A percentile compares a stretch with the other conserved stretches of the same genome.
Conservation (phyloP, 2,329 filamentous ascomycete genomes). For the Apiospora sp. region DNA sequence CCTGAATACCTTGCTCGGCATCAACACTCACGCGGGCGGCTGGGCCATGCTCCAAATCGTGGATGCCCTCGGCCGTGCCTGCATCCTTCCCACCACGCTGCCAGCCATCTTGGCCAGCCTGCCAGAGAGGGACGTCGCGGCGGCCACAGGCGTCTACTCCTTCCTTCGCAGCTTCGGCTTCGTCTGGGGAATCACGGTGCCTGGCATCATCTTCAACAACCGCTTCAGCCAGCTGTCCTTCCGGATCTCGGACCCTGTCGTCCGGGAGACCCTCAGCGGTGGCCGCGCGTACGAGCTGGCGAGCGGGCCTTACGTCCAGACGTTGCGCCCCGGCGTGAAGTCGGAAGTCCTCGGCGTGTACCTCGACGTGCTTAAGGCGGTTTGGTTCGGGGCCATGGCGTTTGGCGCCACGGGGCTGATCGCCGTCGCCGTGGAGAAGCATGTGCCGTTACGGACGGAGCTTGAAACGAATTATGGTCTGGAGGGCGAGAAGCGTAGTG, state of each 20-base stretch:
- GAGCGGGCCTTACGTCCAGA: not conserved
- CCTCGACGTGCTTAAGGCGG: not conserved
- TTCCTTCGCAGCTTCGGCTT: conserved; percentile 50
- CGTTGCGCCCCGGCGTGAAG: not conserved
- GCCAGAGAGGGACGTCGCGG: conserved; percentile 36
- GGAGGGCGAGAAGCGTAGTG: not conserved
- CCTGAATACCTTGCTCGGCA: conserved; percentile 44
- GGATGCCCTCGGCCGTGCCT: conserved; percentile 45
- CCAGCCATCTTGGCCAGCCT: conserved; percentile 45
- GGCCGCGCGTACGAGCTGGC: not conserved
- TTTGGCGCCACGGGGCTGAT: not conserved
- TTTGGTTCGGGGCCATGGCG: not conserved
- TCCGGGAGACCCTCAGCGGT: not conserved
- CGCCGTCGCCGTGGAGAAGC: not conserved
- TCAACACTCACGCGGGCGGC: conserved; percentile 37
- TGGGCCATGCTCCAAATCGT: conserved; percentile 47
- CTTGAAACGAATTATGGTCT: conserved; percentile 23
- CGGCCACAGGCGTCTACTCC: conserved; percentile 42
- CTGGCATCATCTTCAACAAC: conserved; percentile 41
- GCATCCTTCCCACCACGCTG: conserved; percentile 46
- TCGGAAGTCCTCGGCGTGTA: not conserved
- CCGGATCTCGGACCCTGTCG: not conserved
- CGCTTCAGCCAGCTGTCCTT: no score
- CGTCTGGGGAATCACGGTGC: conserved; percentile 49
- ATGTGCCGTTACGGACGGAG: conserved; percentile 13